Base-by-base conservation (phyloP, 306 rosid species). In the Vigna hirtella region DNA sequence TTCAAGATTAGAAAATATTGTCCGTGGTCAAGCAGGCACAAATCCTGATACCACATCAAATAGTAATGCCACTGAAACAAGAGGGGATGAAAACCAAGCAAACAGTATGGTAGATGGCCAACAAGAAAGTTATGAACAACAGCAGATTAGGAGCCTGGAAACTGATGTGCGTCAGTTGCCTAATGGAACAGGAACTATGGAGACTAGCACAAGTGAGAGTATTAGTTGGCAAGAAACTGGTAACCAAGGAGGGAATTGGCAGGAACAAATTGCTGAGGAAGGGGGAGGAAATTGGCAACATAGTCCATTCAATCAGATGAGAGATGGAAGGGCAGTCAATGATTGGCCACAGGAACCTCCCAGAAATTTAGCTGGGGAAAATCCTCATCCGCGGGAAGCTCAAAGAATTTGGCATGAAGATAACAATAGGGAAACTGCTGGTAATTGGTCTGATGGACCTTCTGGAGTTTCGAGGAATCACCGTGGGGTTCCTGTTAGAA, bases 361-460 rank as follows among this genome's bases (percentile, higher is more conserved):
- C 40, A 82, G 86, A 82, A 89, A 72, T 75, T 72, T 83, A 79
- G 91, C 89, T 34, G 88, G 88, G 77, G 95, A 91, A 68, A 90
- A 86, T 36, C 82, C 88, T 42, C 89, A 77, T 81, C 85, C 84
- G 48, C 90, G 57, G 82, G 94, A 88, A 73, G 81, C 82, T 74
- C 93, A 73, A 78, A 86, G 88, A 80, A 76, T 79, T 83, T 93
- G 99, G 99, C 93, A 69, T 32, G 89, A 83, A 64, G 82, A 85
- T 81, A 85, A 79, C 81, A 71, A 92, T 18, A 88, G 94, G 87
- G 98, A 90, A 73, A 68, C 90, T 87, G 88, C 45, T 78, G 91
- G 87, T 73, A 93, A 85, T 86, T 91, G 97, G 99, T 70, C 91
- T 3, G 99, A 83, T 88, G 96, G 88, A 83, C 89, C 94, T 78